A percentile compares a stretch with the other conserved stretches of the same genome.
Evolutionary conservation across 805 yeast species (phyloP).

Genomic region (Starmerella potacharoeniae): DNA sequence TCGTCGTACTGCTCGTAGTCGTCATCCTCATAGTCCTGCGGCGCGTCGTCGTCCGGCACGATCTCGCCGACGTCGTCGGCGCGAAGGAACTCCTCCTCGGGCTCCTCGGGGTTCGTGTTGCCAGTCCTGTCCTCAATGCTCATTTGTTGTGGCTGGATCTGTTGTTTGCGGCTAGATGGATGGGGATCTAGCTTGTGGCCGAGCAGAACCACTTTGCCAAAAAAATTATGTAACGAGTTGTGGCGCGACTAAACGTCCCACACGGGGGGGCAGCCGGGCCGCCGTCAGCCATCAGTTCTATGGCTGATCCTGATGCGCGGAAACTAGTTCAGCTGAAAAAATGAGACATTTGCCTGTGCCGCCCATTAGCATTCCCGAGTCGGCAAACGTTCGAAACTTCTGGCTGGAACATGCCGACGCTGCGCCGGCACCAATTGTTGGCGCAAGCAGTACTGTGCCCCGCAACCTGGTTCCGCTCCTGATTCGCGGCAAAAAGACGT

Average conservation of each 20-base stretch:
- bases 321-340: neutral
- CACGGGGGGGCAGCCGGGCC: no score
- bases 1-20: conserved; percentile 27
- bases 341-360: neutral
- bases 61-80: conserved; percentile 26
- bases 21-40: conserved; percentile 26
- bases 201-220: neutral
- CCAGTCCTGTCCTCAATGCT: neutral
- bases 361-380: neutral
- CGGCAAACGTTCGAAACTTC: conserved; percentile 4
- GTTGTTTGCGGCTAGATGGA: neutral
- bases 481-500: conserved; percentile 11
- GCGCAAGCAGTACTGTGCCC: conserved; percentile 8
- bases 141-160: neutral
- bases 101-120: neutral
- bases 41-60: conserved; percentile 25
- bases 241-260: conserved; percentile 1
- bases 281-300: no score
- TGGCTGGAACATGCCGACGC: conserved; percentile 10
- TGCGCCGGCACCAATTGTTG: conserved; percentile 9
- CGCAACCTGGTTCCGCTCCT: conserved; percentile 9
- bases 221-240: conserved; percentile 4
- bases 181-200: neutral
- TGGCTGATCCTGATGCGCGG: no score
- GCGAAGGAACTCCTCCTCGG: conserved; percentile 15